These are phyloP conservation scores for Cerrena zonata DNA, from an alignment of 1,284 basidiomycete genomes.

Conservation along the genomic window DNA sequence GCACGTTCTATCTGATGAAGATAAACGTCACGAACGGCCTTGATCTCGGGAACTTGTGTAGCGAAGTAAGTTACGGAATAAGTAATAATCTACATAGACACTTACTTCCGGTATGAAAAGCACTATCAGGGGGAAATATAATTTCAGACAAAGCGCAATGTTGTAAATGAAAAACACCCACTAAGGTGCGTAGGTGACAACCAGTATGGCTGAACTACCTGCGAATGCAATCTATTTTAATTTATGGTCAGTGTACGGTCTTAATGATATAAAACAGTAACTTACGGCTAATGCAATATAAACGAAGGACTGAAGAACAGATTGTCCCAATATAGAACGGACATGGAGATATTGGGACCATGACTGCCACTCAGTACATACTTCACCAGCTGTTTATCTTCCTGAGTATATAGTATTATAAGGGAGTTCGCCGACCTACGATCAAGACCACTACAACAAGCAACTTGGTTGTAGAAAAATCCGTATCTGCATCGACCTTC, in stretches of 20 bases:
- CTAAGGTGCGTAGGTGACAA: conserved; percentile 66
- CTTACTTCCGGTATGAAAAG: conserved; percentile 76
- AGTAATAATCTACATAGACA: conserved; percentile 10
- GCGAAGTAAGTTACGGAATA: conserved; percentile 8
- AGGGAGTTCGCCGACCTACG: conserved; percentile 38
- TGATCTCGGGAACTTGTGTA: conserved; percentile 64
- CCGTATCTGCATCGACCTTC: conserved; percentile 66
- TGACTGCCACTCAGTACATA: conserved; percentile 65
- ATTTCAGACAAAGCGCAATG: not conserved
- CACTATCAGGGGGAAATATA: conserved; percentile 32
- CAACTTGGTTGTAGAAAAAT: conserved; percentile 68
- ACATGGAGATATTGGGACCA: conserved; percentile 60
- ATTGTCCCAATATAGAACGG: conserved; percentile 49
- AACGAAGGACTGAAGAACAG: conserved; percentile 56
- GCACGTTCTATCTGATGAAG: not conserved
- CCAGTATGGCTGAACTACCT: conserved; percentile 59
- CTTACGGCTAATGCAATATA: conserved; percentile 61
- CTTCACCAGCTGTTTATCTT: conserved; percentile 59
- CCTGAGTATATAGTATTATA: conserved; percentile 1
- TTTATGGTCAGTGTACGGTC: no score
- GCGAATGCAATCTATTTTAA: conserved; percentile 51
- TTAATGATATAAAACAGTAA: conserved; percentile 4
- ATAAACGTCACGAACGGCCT: conserved; percentile 45
- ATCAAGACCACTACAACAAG: conserved; percentile 71
- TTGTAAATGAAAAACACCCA: conserved; percentile 29